Base-by-base conservation (phyloP, 225 moss, liverwort and hornwort species). In the Anthoceros angustus region DNA sequence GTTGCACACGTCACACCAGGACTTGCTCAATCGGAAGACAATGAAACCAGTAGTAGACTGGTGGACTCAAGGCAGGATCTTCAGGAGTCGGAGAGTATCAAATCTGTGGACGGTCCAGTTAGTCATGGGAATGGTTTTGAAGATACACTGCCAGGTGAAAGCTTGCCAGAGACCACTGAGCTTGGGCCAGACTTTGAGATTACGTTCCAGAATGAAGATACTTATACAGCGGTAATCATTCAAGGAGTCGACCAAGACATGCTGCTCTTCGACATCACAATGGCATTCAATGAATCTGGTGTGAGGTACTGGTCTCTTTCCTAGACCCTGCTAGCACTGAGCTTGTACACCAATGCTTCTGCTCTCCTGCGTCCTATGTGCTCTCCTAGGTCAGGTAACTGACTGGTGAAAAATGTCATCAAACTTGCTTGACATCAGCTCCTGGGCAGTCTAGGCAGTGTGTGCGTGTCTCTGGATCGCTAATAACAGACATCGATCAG, bases 161-260 rank as follows among this genome's bases (percentile, higher is more conserved):
- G 74, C 12, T 72, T 64, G 39, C 62, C 60, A 40, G 70, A 62
- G 67, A 69, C 64, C 32, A 63, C 65, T 63, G 79, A 70, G 62
- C 66, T 73, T 43, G 79, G 78, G 63, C 72, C 71, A 18, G 67
- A 66, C 65, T 86, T 83, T 62, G 61, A 76, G 73, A 77, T 88
- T 24, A 64, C 66, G 74, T 86, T 81, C 55, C 79, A 82, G 72
- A 81, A 61, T 43, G 86, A 86, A 26, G 75, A 76, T 75, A 79
- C 74, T 32, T 86, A 80, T 73, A 86, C 88, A 60, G 86, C 83
- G 72, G 81, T 88, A 43, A 83, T 83, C 42, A 75, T 88, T 60
- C 81, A 83, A 76, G 88, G 88, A 72, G 69, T 76, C 43, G 88
- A 88, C 74, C 88, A 86, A 71, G 88, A 86, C 39, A 84, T 82